Base-by-base conservation (phyloP, 441 rosid species). In the Populus hybrid region DNA sequence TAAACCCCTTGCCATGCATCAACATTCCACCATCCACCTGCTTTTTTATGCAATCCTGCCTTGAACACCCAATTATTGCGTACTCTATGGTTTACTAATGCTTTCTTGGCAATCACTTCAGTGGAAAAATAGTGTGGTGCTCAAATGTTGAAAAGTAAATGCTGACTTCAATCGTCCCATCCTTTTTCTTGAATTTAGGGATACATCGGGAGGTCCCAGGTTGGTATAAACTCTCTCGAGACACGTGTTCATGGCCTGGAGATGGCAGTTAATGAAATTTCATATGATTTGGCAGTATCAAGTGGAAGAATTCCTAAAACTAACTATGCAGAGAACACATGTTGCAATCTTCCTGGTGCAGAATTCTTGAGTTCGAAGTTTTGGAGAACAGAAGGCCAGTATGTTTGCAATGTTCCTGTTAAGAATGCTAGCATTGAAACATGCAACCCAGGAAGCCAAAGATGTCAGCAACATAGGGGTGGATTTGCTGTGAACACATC, bases 151-250 rank as follows among this genome's bases (percentile, higher is more conserved):
- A 38, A 73, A 54, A 46, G 16, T 63, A 8, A 4, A 26, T 46
- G 40, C 72, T 78, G 21, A 81, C 73, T 81, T 72, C 42, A 30
- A 34, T 70, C 10, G 5, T 72, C 46, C 12, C 5, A 1, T 74
- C 18, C 71, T 80, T 80, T 80, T 16, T 64, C 77, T 82, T 84
- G 78, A 82, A 77, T 85, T 3, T 81, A 95, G 99, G 90, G 88
- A 90, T 95, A 92, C 86, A 95, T 95, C 67, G 98, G 98, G 83
- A 91, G 89, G 78, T 95, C 99, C 61, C 95, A 92, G 83, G 92
- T 79, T 75, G 98, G 99, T 54, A 84, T 95, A 26, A 87, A 72
- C 72, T 93, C 97, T 73, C 80, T 95, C 67, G 97, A 93, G 90
- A 87, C 93, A 28, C 93, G 99, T 1, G 97, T 95, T 20, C 85